Base-by-base conservation (phyloP, 192 early-diverging fungal species). In the Linnemannia schmuckeri region DNA sequence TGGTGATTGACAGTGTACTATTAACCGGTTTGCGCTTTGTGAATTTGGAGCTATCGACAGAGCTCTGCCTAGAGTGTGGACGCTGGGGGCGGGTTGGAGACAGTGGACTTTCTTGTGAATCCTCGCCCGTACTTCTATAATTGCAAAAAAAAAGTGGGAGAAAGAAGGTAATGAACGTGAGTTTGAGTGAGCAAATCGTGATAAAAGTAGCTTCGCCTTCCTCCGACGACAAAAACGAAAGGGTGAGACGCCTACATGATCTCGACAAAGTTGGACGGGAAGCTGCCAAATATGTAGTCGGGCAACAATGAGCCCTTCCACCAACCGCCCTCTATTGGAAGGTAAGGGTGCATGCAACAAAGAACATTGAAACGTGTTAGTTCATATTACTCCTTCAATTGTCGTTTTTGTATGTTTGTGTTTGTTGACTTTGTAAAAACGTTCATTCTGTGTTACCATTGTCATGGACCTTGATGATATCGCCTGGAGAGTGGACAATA, bases 221-320 rank as follows among this genome's bases (percentile, higher is more conserved):
- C 35, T 40, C 1, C 35, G 72, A 13, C 18, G 72, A 35, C 44
- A 33, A 52, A 52, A 42, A 22, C 17, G 54, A 9, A 66, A 41
- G 20, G 46, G 54, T 37, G n/a, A 24, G 38, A 5, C 8, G 35
- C 74, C 30, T 81, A 87, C 85, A 87, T 27, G 40, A 78, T 24
- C 54, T 87, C 76, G 40, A 87, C 85, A 78, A 87, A 87, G 72
- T 87, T 87, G 63, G 79, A 87, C 2, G 85, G 85, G 37, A 87
- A 87, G 30, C 9, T 78, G 10, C 85, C 85, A 12, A 75, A 71
- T 27, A 18, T 57, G 13, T 72, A 33, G 38, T 81, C 71, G n/a
- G 79, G 75, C 12, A 77, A 37, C 46, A 87, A n/a, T 33, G 85
- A 69, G 4, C 85, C 85, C 18, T 78, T 87, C 85, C 85, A 87